Conservation (phyloP, 441 rosid species). For the Pelargonium fulgidum region DNA sequence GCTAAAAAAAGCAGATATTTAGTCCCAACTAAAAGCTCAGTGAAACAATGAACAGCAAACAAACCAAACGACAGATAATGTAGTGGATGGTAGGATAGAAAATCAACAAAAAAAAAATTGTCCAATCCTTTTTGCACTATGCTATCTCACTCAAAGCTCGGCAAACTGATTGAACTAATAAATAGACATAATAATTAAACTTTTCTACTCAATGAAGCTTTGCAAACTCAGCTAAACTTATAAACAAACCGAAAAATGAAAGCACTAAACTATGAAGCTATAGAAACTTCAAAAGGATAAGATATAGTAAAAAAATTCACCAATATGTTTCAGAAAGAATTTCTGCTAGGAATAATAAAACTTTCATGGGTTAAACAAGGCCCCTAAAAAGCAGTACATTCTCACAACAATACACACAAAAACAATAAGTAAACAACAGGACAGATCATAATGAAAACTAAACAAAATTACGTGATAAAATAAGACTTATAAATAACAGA, state of each 20-base stretch:
- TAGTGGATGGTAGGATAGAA: neutral
- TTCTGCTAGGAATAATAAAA: no score
- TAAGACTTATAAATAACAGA: neutral
- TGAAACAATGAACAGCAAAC: neutral
- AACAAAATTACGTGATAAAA: neutral
- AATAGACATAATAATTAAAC: no score
- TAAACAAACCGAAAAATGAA: no score
- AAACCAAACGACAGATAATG: neutral
- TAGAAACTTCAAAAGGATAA: no score
- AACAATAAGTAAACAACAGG: neutral
- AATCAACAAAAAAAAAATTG: neutral
- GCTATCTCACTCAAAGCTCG: no score
- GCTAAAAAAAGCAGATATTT: neutral
- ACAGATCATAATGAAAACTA: neutral
- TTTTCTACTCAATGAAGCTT: no score
- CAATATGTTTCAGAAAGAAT: no score
- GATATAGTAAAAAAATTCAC: no score
- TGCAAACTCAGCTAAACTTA: no score
- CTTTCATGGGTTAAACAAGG: neutral
- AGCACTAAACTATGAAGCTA: no score
- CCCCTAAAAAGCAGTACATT: neutral
- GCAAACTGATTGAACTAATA: no score
- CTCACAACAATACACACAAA: neutral
- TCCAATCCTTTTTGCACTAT: neutral
- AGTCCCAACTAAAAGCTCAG: neutral